Evolutionary conservation across 495 filamentous ascomycete genomes (phyloP), one percentile per base, ranked within the genome.

Genomic region (Recurvomyces mirabilis): DNA sequence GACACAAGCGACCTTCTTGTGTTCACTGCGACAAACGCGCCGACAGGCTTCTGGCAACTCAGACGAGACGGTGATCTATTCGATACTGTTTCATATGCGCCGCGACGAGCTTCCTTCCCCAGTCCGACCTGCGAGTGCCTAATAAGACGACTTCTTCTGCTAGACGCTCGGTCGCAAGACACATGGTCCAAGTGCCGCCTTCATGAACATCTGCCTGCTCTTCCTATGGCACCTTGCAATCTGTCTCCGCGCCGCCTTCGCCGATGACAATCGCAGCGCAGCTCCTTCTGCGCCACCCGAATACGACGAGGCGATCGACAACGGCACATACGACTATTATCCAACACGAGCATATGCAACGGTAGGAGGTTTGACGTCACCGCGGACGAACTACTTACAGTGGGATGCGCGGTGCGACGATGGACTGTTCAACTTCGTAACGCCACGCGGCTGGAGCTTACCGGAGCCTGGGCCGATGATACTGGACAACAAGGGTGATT

Each of bases 391-490:
- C 41, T 54, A 43, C 36, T 24, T 50, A 15, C 21, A 46, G 23
- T 54, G 51, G 46, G 30, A 33, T 24, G n/a, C 25, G 20, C 34
- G 36, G 18, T 54, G 47, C 42, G 51, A 54, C 41, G 51, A 54
- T 29, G 51, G 51, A 0, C 15, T 50, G 23, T 20, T 28, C 13
- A 38, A 45, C 41, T 54, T 54, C 42, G 28, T 54, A 11, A 46
- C 46, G 7, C 51, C 51, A 23, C 17, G 51, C 31, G 51, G 51
- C 2, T 50, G 38, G 38, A 37, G 41, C 32, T 22, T 54, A 24
- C 41, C 51, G 5, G 26, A 34, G 7, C 51, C 51, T 4, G 51
- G 51, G 18, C 53, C 53, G 33, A 56, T 56, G 53, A 56, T 54
- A 33, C 14, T 50, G 41, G 47, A 54, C 31, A 32, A 19, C 10